These are phyloP conservation scores for Rosa lucieae DNA, from an alignment of 306 rosid genomes.

Conservation along the genomic window DNA sequence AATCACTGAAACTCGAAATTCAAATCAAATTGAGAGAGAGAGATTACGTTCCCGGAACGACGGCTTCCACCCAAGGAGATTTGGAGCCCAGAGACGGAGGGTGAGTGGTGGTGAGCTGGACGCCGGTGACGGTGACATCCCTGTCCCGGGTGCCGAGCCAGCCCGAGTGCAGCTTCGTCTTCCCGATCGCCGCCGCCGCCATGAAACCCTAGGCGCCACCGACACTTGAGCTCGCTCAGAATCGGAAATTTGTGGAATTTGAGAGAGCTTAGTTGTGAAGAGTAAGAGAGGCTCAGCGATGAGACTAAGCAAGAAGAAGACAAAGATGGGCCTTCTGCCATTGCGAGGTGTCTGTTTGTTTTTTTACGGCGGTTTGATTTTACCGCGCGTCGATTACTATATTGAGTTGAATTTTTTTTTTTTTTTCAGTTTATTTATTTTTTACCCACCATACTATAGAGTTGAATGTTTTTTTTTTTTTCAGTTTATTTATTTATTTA, in stretches of 20 bases:
- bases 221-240: background rate
- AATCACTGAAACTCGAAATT: background rate
- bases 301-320: background rate
- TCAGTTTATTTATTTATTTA: too few species aligned
- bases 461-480: too few species aligned
- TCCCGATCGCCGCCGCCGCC: slow-evolving; percentile 39
- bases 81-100: slow-evolving; percentile 55
- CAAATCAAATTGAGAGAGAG: background rate
- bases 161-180: slow-evolving; percentile 57
- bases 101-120: slow-evolving; percentile 80
- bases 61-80: slow-evolving; percentile 85
- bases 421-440: too few species aligned
- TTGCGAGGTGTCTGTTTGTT: background rate
- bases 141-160: slow-evolving; percentile 90
- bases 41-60: slow-evolving; percentile 91
- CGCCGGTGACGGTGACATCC: slow-evolving; percentile 60
- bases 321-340: background rate
- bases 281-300: background rate
- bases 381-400: background rate
- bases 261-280: background rate
- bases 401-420: too few species aligned
- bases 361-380: background rate
- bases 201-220: slow-evolving; percentile 23
- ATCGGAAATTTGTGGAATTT: background rate
- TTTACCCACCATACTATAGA: too few species aligned